Evolutionary conservation across 768 basidiomycete genomes (phyloP).

Genomic region (Macrolepiota fuliginosa): DNA sequence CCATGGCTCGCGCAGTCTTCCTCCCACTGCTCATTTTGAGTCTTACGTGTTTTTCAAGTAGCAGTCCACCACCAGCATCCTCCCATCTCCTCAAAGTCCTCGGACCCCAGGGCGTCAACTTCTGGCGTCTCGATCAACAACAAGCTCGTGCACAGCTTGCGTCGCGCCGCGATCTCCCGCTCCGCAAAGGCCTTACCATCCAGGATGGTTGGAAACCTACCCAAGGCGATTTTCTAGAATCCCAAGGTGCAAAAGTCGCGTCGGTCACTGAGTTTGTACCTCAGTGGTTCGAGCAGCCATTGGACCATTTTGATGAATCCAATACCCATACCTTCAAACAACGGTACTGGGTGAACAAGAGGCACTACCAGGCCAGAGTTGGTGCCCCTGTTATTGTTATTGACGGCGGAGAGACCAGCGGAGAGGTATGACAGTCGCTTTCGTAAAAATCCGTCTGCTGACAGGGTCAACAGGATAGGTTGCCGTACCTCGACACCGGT

Average conservation of each 20-base stretch:
- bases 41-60: background rate
- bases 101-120: slow-evolving; percentile 63
- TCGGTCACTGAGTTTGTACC: slow-evolving; percentile 43
- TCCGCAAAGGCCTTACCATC: slow-evolving; percentile 18
- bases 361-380: slow-evolving; percentile 68
- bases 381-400: slow-evolving; percentile 86
- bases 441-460: background rate
- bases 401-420: slow-evolving; percentile 93
- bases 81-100: slow-evolving; percentile 21
- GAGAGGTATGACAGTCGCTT: slow-evolving; percentile 45
- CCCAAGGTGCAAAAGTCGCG: background rate
- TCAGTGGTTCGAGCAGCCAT: slow-evolving; percentile 78
- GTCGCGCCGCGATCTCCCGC: slow-evolving; percentile 16
- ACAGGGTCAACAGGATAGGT: slow-evolving; percentile 31
- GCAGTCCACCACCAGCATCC: background rate
- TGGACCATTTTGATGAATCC: slow-evolving; percentile 72
- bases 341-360: slow-evolving; percentile 88
- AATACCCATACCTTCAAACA: slow-evolving; percentile 71
- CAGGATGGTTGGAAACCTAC: slow-evolving; percentile 20
- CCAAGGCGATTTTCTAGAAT: background rate
- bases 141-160: slow-evolving; percentile 20
- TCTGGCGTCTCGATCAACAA: slow-evolving; percentile 49
- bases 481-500: slow-evolving; percentile 70
- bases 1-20: slow-evolving; percentile 1
- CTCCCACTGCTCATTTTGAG: background rate